These are phyloP conservation scores for Termitomyces bulborhizus DNA, from an alignment of 768 basidiomycete genomes.

Conservation along the genomic window DNA sequence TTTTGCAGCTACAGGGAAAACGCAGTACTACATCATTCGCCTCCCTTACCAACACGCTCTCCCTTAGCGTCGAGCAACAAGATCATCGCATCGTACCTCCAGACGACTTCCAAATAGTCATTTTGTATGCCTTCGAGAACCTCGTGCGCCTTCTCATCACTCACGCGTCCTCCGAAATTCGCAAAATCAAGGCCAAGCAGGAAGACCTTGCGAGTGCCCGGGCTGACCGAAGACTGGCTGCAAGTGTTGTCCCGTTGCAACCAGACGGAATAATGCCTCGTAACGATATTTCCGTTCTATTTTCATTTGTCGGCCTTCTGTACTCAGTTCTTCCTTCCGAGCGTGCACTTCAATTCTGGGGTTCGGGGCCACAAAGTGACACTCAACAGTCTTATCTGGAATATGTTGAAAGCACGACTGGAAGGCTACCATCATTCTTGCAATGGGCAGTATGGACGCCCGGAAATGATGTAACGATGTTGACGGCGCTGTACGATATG, in stretches of 20 bases:
- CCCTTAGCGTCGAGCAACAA: slow-evolving; percentile 32
- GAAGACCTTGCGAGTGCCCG: slow-evolving; percentile 76
- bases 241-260: slow-evolving; percentile 32
- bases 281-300: slow-evolving; percentile 81
- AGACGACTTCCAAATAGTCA: slow-evolving; percentile 44
- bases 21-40: slow-evolving; percentile 28
- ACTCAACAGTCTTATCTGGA: slow-evolving; percentile 48
- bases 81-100: slow-evolving; percentile 40
- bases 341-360: slow-evolving; percentile 83
- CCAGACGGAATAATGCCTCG: slow-evolving; percentile 45
- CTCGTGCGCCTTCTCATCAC: slow-evolving; percentile 68
- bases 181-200: slow-evolving; percentile 85
- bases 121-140: slow-evolving; percentile 63
- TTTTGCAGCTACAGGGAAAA: slow-evolving; percentile 50
- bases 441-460: slow-evolving; percentile 91
- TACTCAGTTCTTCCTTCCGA: slow-evolving; percentile 72
- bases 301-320: slow-evolving; percentile 76
- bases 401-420: slow-evolving; percentile 51
- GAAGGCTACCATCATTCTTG: slow-evolving; percentile 67
- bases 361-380: slow-evolving; percentile 45
- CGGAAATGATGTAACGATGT: slow-evolving; percentile 63
- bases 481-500: slow-evolving; percentile 86
- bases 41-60: slow-evolving; percentile 26
- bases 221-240: slow-evolving; percentile 52
- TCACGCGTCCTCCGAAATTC: slow-evolving; percentile 73